Conservation (phyloP, 306 rosid species). For the Morella rubra region DNA sequence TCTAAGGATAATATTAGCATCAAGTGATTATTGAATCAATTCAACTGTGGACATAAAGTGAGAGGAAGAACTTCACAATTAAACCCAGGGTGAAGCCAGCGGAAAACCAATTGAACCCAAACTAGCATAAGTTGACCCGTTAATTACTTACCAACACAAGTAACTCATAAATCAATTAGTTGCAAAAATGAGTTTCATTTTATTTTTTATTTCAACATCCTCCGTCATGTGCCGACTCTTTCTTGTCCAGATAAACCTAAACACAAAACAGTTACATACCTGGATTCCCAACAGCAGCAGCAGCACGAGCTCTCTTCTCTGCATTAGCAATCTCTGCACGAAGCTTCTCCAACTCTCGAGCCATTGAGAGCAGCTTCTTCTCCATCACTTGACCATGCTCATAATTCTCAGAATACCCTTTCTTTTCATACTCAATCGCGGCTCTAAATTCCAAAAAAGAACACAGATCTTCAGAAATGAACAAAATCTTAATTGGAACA, state of each 20-base stretch:
- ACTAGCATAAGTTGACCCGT: neutral
- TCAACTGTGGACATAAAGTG: neutral
- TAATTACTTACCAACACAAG: neutral
- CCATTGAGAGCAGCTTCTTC: constrained; percentile 90
- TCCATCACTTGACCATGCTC: constrained; percentile 99
- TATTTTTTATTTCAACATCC: neutral
- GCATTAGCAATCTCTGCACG: constrained; percentile 94
- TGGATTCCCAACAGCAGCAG: constrained; percentile 70
- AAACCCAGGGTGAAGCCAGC: neutral
- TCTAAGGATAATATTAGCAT: neutral
- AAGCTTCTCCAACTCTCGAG: constrained; percentile 97
- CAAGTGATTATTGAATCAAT: neutral
- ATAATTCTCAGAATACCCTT: constrained; percentile 93
- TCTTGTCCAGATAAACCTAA: constrained; percentile 4
- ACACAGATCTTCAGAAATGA: constrained; percentile 19
- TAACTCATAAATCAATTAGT: neutral
- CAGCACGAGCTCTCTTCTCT: constrained; percentile 87
- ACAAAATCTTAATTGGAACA: constrained; percentile 5
- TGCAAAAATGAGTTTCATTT: neutral
- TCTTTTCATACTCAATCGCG: constrained; percentile 98
- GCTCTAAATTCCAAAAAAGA: constrained; percentile 51
- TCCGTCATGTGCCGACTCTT: neutral
- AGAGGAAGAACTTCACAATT: neutral
- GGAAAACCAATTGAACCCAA: neutral
- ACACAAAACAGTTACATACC: constrained; percentile 41